Conservation (phyloP, 1,284 basidiomycete genomes). For the Mixia osmundae region DNA sequence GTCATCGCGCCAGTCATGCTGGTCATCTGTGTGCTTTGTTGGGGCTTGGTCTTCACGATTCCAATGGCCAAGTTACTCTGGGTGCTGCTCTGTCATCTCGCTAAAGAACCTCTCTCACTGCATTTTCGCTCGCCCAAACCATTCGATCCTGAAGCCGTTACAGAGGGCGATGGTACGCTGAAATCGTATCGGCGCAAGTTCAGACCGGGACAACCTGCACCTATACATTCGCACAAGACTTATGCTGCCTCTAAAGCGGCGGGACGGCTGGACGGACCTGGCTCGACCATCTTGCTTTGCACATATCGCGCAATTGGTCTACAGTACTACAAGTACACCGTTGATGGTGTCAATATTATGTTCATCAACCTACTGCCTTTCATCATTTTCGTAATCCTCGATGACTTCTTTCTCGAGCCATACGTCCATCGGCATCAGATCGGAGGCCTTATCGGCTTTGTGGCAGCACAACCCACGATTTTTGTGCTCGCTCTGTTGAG, state of each 20-base stretch:
- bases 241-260: conserved; percentile 31
- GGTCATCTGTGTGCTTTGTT: conserved; percentile 64
- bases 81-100: conserved; percentile 68
- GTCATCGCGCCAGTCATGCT: conserved; percentile 77
- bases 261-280: conserved; percentile 26
- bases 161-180: conserved; percentile 11
- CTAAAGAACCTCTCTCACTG: conserved; percentile 54
- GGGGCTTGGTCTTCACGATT: conserved; percentile 77
- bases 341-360: conserved; percentile 94
- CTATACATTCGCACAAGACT: conserved; percentile 19
- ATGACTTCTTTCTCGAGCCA: conserved; percentile 61
- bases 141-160: conserved; percentile 10
- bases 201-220: conserved; percentile 25
- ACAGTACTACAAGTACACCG: conserved; percentile 97
- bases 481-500: conserved; percentile 68
- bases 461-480: conserved; percentile 55
- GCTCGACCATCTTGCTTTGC: conserved; percentile 64
- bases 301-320: conserved; percentile 75
- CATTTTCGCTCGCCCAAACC: conserved; percentile 48
- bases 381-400: conserved; percentile 87
- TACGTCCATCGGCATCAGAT: conserved; percentile 35
- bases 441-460: conserved; percentile 34
- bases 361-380: conserved; percentile 88
- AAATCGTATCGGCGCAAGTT: too few relatives aligned
- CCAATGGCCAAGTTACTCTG: conserved; percentile 96